These are phyloP conservation scores for Moricandia moricandioides DNA, from an alignment of 345 rosid genomes.

Conservation along the genomic window DNA sequence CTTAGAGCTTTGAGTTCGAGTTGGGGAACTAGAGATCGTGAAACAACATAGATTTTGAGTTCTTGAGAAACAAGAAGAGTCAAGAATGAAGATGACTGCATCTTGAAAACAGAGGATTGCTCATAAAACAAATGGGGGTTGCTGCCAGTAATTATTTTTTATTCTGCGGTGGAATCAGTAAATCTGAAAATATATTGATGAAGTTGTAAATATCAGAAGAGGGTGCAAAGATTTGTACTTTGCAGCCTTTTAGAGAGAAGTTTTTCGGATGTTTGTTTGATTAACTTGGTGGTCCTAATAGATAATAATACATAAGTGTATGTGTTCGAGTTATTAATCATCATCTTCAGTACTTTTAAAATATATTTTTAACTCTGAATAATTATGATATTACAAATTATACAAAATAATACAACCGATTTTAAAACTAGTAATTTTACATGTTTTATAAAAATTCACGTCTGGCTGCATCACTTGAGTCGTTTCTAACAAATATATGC, in stretches of 20 bases:
- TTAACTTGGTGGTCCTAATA: constrained; percentile 3
- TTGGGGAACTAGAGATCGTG: constrained; percentile 61
- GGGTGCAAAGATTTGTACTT: constrained; percentile 21
- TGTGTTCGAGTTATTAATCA: background rate
- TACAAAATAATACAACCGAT: too few species aligned
- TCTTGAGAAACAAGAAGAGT: background rate
- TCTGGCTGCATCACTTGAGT: too few species aligned
- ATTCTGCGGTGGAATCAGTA: background rate
- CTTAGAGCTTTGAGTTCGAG: constrained; percentile 64
- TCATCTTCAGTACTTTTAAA: background rate
- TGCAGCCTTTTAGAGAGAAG: constrained; percentile 20
- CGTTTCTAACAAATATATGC: too few species aligned
- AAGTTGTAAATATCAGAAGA: constrained; percentile 3
- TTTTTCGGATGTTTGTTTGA: constrained; percentile 30
- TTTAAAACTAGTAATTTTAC: too few species aligned
- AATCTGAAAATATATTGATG: background rate
- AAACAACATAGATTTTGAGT: constrained; percentile 44
- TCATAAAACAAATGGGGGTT: background rate
- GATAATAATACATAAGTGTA: background rate
- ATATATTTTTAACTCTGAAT: too few species aligned
- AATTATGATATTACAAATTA: too few species aligned
- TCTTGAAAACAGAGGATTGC: background rate
- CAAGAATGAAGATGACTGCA: background rate
- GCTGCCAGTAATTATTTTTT: background rate
- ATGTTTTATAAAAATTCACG: too few species aligned